A percentile compares a stretch with the other conserved stretches of the same genome.
phyloP scores from a whole-genome alignment of 148 eudicot species.

The Gaultheria prostrata region DNA sequence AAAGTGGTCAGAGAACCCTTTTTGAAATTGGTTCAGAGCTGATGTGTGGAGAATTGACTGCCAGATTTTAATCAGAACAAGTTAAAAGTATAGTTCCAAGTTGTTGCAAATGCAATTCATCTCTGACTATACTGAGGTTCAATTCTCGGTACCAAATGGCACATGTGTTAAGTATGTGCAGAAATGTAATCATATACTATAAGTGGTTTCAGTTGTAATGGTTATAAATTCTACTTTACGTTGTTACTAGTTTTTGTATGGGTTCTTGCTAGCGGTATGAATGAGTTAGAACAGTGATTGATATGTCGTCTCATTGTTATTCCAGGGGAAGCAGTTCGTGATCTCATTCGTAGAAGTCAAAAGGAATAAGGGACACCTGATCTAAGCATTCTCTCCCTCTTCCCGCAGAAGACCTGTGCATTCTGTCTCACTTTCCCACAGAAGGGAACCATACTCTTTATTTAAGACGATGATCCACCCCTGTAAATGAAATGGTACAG shows the following conservation, averaged over 20 bases:
- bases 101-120: not conserved
- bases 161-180: not conserved
- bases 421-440: not conserved
- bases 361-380: not conserved
- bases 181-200: not conserved
- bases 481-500: slow-evolving; percentile 10
- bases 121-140: not conserved
- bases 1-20: not conserved
- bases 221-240: not conserved
- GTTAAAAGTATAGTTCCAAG: not conserved
- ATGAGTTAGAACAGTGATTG: not conserved
- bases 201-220: not conserved
- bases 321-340: slow-evolving; percentile 89
- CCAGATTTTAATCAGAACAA: slow-evolving; percentile 1
- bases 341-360: slow-evolving; percentile 39
- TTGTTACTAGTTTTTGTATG: not conserved
- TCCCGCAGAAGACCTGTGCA: not conserved
- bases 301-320: slow-evolving; percentile 6
- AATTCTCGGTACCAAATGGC: not conserved
- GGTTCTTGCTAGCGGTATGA: not conserved
- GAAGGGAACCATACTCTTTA: not conserved
- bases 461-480: not conserved
- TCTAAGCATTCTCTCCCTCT: not conserved
- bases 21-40: not conserved
- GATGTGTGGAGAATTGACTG: not conserved